Evolutionary conservation across 75 land plant species (phyloP).

Genomic region (Cupressus sempervirens): DNA sequence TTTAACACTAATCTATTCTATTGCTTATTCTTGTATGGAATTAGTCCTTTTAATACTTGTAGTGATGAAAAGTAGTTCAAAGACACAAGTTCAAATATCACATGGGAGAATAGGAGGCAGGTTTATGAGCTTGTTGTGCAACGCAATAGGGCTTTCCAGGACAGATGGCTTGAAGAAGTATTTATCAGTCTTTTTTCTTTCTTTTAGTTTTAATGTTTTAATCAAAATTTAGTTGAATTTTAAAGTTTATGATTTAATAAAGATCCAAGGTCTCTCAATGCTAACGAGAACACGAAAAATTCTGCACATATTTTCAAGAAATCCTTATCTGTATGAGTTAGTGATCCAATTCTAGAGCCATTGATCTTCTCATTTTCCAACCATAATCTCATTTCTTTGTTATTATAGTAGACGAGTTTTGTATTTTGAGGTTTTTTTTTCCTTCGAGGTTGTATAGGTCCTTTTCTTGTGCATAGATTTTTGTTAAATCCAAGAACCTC

Average conservation of each 20-base stretch:
- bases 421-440: not conserved
- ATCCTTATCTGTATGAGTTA: not conserved
- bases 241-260: not conserved
- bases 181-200: not conserved
- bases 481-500: too few species aligned
- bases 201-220: not conserved
- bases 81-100: constrained; percentile 14
- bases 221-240: not conserved
- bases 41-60: not conserved
- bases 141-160: constrained; percentile 48
- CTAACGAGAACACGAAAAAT: too few species aligned
- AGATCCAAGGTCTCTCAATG: too few species aligned
- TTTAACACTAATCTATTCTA: not conserved
- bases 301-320: too few species aligned
- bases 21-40: not conserved
- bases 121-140: constrained; percentile 32
- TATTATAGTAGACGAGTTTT: not conserved
- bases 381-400: not conserved
- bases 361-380: not conserved
- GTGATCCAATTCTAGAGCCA: not conserved
- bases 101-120: constrained; percentile 23
- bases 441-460: not conserved
- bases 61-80: constrained; percentile 17
- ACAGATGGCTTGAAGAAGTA: constrained; percentile 38
- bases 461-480: not conserved